phyloP scores from a whole-genome alignment of 2,329 filamentous ascomycete species.

The Ascochyta clinopodiicola region DNA sequence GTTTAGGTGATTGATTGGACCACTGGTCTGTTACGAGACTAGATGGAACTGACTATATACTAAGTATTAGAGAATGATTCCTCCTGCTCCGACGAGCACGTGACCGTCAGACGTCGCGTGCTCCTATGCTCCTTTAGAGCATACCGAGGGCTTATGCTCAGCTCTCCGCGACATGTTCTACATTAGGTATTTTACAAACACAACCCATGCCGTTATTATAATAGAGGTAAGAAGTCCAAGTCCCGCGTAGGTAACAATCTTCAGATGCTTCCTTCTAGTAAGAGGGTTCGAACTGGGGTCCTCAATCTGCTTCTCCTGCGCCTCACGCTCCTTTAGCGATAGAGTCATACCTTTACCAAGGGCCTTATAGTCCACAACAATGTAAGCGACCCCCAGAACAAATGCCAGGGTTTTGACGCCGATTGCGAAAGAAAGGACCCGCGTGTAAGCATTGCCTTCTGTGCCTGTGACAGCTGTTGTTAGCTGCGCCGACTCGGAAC shows the following conservation, averaged over 20 bases:
- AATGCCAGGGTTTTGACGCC: conserved; percentile 1
- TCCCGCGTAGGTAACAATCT: neutral
- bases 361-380: neutral
- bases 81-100: no score
- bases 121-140: no score
- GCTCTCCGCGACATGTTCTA: no score
- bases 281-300: neutral
- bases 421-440: neutral
- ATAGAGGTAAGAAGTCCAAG: neutral
- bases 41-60: no score
- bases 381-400: neutral
- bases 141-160: no score
- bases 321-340: neutral
- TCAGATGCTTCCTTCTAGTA: neutral
- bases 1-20: no score
- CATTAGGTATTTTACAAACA: neutral
- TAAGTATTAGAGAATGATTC: no score
- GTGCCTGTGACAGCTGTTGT: neutral
- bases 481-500: neutral
- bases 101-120: no score
- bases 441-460: neutral
- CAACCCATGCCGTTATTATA: neutral
- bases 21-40: no score
- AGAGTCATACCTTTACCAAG: conserved; percentile 2
- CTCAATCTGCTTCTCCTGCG: neutral